These are phyloP conservation scores for Populus deltoides DNA, from an alignment of 345 rosid genomes.

Conservation along the genomic window DNA sequence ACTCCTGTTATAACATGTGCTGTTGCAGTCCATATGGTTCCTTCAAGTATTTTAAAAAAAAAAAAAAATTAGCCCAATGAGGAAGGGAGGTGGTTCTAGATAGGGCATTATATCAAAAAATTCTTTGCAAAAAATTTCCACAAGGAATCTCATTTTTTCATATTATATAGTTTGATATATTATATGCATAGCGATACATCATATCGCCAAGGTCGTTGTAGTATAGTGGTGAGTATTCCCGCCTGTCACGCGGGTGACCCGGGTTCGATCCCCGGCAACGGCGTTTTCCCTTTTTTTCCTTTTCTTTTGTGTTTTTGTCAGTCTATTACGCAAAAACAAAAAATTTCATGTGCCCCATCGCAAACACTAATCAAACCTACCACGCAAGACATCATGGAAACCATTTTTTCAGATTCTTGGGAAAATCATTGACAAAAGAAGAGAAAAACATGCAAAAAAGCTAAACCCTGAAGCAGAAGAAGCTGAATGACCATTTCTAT, in stretches of 20 bases:
- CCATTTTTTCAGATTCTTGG: neutral
- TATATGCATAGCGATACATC: fast-evolving
- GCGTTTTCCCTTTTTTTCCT: conserved; percentile 15
- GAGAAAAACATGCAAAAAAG: neutral
- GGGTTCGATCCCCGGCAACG: conserved; percentile 98
- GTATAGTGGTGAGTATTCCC: conserved; percentile 87
- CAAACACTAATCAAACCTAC: neutral
- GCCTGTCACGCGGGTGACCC: conserved; percentile 96
- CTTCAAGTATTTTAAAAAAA: conserved; percentile 22
- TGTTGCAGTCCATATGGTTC: conserved; percentile 57
- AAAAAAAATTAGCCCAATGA: neutral
- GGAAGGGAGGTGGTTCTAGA: neutral
- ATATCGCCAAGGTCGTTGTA: conserved; percentile 49
- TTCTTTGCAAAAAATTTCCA: too few relatives aligned
- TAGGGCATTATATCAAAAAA: too few relatives aligned
- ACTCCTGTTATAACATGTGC: conserved; percentile 75
- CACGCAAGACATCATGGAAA: neutral
- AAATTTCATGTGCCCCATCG: neutral
- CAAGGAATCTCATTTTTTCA: too few relatives aligned
- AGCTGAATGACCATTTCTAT: neutral
- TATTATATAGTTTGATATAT: too few relatives aligned
- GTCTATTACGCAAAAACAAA: neutral
- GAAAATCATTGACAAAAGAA: neutral
- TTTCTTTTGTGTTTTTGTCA: neutral
- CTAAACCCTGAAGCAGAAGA: neutral